These are phyloP conservation scores for Rauvolfia tetraphylla DNA, from an alignment of 257 asterid species.

Conservation along the genomic window DNA sequence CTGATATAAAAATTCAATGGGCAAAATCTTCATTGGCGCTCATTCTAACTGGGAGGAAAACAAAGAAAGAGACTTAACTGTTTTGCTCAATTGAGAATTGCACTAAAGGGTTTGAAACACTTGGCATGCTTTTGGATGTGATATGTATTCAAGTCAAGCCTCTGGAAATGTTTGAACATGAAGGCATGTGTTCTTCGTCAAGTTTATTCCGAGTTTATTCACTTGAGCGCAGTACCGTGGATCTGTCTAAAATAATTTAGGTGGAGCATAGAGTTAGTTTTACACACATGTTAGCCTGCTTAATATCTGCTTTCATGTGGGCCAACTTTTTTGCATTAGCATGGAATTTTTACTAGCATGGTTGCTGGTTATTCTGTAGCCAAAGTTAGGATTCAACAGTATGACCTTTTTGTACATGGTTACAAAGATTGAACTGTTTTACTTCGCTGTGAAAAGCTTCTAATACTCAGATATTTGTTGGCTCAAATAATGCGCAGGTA, in stretches of 20 bases:
- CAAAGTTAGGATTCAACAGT: not conserved
- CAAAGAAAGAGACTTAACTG: not conserved
- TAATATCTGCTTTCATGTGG: slow-evolving; percentile 2
- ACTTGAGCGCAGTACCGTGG: not conserved
- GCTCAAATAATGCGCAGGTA: not conserved
- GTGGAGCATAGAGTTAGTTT: slow-evolving; percentile 2
- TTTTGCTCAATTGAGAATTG: not conserved
- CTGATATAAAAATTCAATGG: not conserved
- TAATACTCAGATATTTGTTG: not conserved
- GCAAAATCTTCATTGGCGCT: no score
- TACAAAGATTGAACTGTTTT: not conserved
- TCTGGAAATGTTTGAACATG: not conserved
- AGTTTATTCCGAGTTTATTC: not conserved
- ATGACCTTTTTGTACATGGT: not conserved
- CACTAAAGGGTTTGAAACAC: not conserved
- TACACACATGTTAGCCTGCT: not conserved
- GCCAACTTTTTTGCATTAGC: not conserved
- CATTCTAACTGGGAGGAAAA: not conserved
- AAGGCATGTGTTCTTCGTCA: not conserved
- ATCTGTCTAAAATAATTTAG: slow-evolving; percentile 6
- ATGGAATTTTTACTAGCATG: not conserved
- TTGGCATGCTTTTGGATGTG: not conserved
- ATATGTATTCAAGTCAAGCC: not conserved
- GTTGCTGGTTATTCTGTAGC: not conserved
- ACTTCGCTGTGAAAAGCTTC: not conserved